phyloP scores from a whole-genome alignment of 2,329 filamentous ascomycete species.

The Cytospora schulzeri region DNA sequence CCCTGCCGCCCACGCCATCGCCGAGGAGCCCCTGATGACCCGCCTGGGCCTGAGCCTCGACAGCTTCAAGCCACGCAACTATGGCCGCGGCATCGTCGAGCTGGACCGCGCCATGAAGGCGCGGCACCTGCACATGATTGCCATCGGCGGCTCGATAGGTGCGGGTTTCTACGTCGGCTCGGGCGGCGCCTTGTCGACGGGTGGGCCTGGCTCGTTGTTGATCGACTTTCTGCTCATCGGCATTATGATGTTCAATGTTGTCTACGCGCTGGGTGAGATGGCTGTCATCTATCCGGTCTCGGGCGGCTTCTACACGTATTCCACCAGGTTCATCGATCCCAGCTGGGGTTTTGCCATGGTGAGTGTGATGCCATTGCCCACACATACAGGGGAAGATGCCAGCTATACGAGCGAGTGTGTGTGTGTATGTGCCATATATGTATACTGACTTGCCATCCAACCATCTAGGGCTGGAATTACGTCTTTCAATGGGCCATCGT shows the following conservation, averaged over 20 bases:
- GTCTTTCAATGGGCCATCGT: constrained; percentile 52
- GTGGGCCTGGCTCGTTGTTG: constrained; percentile 48
- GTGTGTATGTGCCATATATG: no score
- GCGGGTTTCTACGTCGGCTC: constrained; percentile 65
- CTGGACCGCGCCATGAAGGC: constrained; percentile 46
- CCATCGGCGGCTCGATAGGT: constrained; percentile 59
- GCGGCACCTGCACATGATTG: constrained; percentile 56
- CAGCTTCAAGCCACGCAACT: constrained; percentile 45
- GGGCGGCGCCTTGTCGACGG: constrained; percentile 50
- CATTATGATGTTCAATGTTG: constrained; percentile 62
- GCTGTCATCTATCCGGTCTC: constrained; percentile 59
- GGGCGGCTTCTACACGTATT: constrained; percentile 61
- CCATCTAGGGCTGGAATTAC: constrained; percentile 43
- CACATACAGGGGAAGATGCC: no score
- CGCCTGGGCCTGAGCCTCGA: constrained; percentile 45
- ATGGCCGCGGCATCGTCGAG: constrained; percentile 32
- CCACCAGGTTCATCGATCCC: constrained; percentile 59
- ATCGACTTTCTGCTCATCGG: constrained; percentile 58
- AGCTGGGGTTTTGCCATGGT: constrained; percentile 57
- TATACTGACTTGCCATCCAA: background rate
- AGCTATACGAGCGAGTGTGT: no score
- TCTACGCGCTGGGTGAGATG: constrained; percentile 63
- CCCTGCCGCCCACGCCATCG: constrained; percentile 12
- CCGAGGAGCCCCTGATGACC: constrained; percentile 38
- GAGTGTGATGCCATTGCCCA: constrained; percentile 39